phyloP scores from a whole-genome alignment of 179 eudicot genomes.

The Vitellaria paradoxa region DNA sequence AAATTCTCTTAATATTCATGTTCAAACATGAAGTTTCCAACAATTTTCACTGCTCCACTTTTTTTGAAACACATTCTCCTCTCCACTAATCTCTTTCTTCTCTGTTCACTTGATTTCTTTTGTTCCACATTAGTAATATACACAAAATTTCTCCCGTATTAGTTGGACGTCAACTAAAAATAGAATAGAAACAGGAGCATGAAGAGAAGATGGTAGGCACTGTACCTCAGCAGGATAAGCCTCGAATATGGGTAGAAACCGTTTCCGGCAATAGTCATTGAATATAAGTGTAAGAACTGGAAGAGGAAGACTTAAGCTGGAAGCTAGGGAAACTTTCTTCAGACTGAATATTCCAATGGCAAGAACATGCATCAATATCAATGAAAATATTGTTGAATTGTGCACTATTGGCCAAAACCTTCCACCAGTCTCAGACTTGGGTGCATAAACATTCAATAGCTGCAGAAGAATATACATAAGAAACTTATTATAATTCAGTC shows the following conservation, averaged over 20 bases:
- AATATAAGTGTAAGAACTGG: constrained; percentile 79
- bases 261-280: constrained; percentile 71
- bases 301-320: constrained; percentile 65
- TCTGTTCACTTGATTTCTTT: too few relatives aligned
- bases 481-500: not conserved
- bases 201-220: not conserved
- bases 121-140: not conserved
- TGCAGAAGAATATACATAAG: constrained; percentile 35
- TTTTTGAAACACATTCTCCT: too few relatives aligned
- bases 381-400: constrained; percentile 65
- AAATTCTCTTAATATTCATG: too few relatives aligned
- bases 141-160: not conserved
- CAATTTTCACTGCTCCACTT: too few relatives aligned
- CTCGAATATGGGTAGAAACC: constrained; percentile 71
- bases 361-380: constrained; percentile 82
- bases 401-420: constrained; percentile 86
- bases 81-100: too few relatives aligned
- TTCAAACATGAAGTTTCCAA: too few relatives aligned
- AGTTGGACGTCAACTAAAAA: not conserved
- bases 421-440: constrained; percentile 78
- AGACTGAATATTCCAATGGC: constrained; percentile 82
- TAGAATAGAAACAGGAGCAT: not conserved
- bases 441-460: constrained; percentile 79
- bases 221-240: constrained; percentile 87
- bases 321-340: constrained; percentile 76